Evolutionary conservation across 768 basidiomycete genomes (phyloP).

Genomic region (Suillus fuscotomentosus): DNA sequence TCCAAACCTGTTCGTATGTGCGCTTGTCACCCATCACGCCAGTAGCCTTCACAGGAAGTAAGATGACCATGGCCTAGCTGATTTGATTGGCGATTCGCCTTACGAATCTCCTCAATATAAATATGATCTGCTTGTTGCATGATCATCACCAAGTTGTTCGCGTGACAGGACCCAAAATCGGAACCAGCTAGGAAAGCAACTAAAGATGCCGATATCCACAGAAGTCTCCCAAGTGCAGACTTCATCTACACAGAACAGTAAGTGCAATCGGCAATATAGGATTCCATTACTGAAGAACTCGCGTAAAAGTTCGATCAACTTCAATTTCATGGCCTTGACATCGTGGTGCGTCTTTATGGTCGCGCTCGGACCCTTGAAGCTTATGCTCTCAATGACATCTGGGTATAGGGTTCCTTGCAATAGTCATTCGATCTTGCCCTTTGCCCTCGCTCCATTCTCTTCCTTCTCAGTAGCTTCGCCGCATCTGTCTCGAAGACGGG

Average conservation of each 20-base stretch:
- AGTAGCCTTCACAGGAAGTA: slow-evolving; percentile 94
- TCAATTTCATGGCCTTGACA: slow-evolving; percentile 95
- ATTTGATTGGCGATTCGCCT: slow-evolving; percentile 86
- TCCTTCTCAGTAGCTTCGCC: slow-evolving; percentile 73
- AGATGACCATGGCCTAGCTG: slow-evolving; percentile 93
- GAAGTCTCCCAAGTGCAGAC: slow-evolving; percentile 89
- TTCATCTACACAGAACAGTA: slow-evolving; percentile 62
- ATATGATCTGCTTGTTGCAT: slow-evolving; percentile 91
- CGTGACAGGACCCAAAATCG: slow-evolving; percentile 96
- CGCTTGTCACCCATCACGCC: slow-evolving; percentile 97
- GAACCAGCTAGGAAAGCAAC: slow-evolving; percentile 79
- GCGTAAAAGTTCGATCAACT: slow-evolving; percentile 96
- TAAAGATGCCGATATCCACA: slow-evolving; percentile 90
- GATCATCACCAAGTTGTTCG: slow-evolving; percentile 77
- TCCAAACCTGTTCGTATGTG: slow-evolving; percentile 87
- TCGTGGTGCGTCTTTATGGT: slow-evolving; percentile 98
- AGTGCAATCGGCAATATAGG: background rate
- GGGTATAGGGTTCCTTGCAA: slow-evolving; percentile 98
- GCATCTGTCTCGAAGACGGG: slow-evolving; percentile 84
- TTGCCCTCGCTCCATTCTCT: slow-evolving; percentile 54
- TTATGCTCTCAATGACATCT: slow-evolving; percentile 98
- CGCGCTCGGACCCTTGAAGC: slow-evolving; percentile 98
- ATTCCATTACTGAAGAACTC: slow-evolving; percentile 79
- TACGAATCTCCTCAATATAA: slow-evolving; percentile 97
- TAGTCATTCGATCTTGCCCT: slow-evolving; percentile 95